Percentiles rank a stretch among this genome's conserved stretches.
These are phyloP conservation scores for Myriosclerotinia curreyana DNA, from an alignment of 2,329 filamentous ascomycete species.

Conservation along the genomic window DNA sequence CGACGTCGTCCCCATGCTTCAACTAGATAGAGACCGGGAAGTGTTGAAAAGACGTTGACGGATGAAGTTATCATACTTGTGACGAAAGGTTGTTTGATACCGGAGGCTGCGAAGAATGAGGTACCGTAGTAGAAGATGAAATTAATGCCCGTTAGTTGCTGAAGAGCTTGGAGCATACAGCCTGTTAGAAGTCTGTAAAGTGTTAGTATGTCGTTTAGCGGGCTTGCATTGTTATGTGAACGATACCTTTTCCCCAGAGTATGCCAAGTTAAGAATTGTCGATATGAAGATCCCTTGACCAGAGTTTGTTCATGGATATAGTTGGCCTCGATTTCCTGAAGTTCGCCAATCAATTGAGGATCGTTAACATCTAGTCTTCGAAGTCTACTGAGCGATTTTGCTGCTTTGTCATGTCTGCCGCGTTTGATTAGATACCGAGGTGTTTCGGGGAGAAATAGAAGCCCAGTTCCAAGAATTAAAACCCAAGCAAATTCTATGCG, in stretches of 20 bases:
- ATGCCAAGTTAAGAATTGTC: slow-evolving; percentile 18
- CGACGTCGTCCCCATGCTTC: slow-evolving; percentile 77
- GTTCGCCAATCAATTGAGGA: not conserved
- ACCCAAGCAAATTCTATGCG: slow-evolving; percentile 65
- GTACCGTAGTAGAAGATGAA: slow-evolving; percentile 89
- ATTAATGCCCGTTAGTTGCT: slow-evolving; percentile 70
- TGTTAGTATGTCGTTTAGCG: not conserved
- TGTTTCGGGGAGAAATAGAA: slow-evolving; percentile 39
- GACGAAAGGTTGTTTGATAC: slow-evolving; percentile 63
- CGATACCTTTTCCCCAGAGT: slow-evolving; percentile 16
- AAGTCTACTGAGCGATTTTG: slow-evolving; percentile 69
- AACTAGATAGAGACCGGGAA: slow-evolving; percentile 77
- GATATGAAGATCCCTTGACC: slow-evolving; percentile 13
- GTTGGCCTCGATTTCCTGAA: slow-evolving; percentile 16
- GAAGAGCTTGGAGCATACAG: slow-evolving; percentile 16
- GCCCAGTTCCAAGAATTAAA: slow-evolving; percentile 19
- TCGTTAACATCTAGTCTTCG: slow-evolving; percentile 53
- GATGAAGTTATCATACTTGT: slow-evolving; percentile 72
- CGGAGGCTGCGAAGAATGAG: slow-evolving; percentile 85
- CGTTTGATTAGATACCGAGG: slow-evolving; percentile 41
- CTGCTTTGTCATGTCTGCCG: slow-evolving; percentile 39
- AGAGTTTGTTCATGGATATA: slow-evolving; percentile 12
- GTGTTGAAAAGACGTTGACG: slow-evolving; percentile 82
- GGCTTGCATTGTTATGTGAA: too few species aligned
- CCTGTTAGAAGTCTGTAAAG: slow-evolving; percentile 9